Percentiles rank a stretch among this genome's conserved stretches.
Evolutionary conservation across 805 yeast species (phyloP).

Genomic region (Teunomyces aglyptinius): DNA sequence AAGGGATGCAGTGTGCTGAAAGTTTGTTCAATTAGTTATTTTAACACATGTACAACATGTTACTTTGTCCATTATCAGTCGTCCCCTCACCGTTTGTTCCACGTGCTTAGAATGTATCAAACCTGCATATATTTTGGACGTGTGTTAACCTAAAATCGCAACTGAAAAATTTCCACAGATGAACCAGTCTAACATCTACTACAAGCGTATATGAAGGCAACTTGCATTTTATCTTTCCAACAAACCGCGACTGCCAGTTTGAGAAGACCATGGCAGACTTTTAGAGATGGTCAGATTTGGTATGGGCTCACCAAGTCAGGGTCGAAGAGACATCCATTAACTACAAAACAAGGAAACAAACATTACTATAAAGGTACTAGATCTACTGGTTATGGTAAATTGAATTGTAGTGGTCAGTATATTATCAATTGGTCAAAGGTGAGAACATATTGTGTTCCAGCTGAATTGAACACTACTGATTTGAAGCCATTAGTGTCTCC

Average conservation of each 20-base stretch:
- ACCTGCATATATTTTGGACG: background rate
- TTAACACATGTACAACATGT: too few species aligned
- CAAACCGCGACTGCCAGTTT: constrained; percentile 41
- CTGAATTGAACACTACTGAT: constrained; percentile 29
- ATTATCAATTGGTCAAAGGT: constrained; percentile 80
- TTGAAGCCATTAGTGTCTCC: constrained; percentile 79
- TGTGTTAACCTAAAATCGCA: background rate
- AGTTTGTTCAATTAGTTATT: too few species aligned
- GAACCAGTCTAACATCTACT: background rate
- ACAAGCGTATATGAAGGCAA: constrained; percentile 45
- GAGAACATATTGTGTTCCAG: constrained; percentile 86
- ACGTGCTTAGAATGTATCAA: too few species aligned
- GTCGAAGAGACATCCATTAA: constrained; percentile 75
- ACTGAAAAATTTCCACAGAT: constrained; percentile 3
- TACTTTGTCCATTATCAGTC: too few species aligned
- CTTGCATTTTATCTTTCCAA: constrained; percentile 43
- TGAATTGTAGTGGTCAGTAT: constrained; percentile 73
- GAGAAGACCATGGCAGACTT: constrained; percentile 87
- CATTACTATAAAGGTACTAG: constrained; percentile 95
- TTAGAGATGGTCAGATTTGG: constrained; percentile 77
- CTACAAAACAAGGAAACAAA: constrained; percentile 94
- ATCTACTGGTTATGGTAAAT: constrained; percentile 86
- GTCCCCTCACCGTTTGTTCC: too few species aligned
- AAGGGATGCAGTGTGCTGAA: too few species aligned
- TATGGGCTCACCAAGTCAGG: constrained; percentile 80